Evolutionary conservation across 345 rosid species (phyloP).

Genomic region (Lepidium didymum): DNA sequence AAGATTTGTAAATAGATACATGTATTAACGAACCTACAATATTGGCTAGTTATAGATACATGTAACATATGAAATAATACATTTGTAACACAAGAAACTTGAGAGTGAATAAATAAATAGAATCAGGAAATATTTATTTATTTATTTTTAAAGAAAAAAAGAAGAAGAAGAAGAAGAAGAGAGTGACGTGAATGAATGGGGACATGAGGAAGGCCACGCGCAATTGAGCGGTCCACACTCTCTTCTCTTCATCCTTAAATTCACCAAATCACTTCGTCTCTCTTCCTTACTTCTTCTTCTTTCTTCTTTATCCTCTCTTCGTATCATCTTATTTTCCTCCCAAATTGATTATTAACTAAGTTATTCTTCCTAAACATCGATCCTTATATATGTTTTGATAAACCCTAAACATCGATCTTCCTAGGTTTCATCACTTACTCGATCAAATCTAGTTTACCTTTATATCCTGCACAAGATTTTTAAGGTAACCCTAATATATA

Average conservation of each 20-base stretch:
- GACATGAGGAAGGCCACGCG: constrained; percentile 65
- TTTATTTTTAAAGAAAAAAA: neutral
- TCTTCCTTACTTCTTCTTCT: neutral
- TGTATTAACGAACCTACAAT: too few species aligned
- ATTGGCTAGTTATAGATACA: too few species aligned
- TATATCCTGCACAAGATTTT: neutral
- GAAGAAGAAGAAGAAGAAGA: neutral
- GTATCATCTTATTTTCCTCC: neutral
- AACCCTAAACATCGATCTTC: neutral
- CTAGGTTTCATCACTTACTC: neutral
- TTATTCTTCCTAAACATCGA: neutral
- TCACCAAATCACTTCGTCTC: constrained; percentile 6
- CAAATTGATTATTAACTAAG: neutral
- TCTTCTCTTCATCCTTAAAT: constrained; percentile 7
- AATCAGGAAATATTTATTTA: neutral
- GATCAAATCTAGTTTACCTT: neutral
- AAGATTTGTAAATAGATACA: too few species aligned
- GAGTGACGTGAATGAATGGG: constrained; percentile 47
- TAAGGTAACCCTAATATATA: constrained; percentile 1
- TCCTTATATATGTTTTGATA: too few species aligned
- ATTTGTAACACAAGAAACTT: neutral
- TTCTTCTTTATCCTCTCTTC: too few species aligned
- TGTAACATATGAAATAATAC: too few species aligned
- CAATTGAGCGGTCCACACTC: constrained; percentile 65
- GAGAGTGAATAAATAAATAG: neutral